Conservation (phyloP, 345 rosid species). For the Euphorbia pulcherrima region DNA sequence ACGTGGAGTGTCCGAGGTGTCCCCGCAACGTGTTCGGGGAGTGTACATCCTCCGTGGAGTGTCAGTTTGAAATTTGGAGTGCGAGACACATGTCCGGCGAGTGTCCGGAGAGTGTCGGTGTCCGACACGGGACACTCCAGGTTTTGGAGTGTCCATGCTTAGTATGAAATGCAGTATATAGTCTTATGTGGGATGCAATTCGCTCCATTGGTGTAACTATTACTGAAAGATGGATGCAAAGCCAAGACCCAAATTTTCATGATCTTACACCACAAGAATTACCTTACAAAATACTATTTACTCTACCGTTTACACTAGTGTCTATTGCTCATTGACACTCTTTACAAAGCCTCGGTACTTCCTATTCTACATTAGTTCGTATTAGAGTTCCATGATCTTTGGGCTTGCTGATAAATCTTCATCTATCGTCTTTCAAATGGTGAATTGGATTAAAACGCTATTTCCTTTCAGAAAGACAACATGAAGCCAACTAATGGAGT, state of each 20-base stretch:
- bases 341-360: neutral
- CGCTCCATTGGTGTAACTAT: neutral
- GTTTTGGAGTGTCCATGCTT: neutral
- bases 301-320: neutral
- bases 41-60: too few relatives aligned
- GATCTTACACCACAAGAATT: neutral
- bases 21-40: too few relatives aligned
- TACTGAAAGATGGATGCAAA: neutral
- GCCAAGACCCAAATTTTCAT: neutral
- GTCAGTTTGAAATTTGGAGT: too few relatives aligned
- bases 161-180: neutral
- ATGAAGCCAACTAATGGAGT: too few relatives aligned
- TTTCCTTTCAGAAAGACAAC: too few relatives aligned
- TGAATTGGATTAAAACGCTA: too few relatives aligned
- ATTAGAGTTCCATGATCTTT: neutral
- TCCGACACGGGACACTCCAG: too few relatives aligned
- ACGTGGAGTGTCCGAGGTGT: too few relatives aligned
- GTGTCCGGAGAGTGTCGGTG: too few relatives aligned
- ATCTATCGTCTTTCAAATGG: too few relatives aligned
- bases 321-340: neutral
- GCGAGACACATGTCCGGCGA: too few relatives aligned
- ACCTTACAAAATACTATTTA: neutral
- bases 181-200: neutral
- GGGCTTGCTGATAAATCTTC: neutral
- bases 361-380: neutral